These are phyloP conservation scores for Ustilago curta DNA, from an alignment of 1,284 basidiomycete species.

Conservation along the genomic window DNA sequence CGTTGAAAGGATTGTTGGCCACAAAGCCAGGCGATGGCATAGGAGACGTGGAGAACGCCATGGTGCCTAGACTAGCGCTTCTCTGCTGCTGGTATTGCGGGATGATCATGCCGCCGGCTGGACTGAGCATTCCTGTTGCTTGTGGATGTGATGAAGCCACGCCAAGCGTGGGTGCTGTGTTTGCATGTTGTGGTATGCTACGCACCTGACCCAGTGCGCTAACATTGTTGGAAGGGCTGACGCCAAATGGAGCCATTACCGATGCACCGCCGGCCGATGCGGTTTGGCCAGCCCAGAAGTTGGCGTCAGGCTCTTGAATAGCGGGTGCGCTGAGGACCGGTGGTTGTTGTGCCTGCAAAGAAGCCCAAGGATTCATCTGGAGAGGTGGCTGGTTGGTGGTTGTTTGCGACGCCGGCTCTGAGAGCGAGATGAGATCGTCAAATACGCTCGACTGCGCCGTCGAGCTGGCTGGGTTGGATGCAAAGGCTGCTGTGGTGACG, in stretches of 20 bases:
- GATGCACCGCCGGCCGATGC: conserved; percentile 3
- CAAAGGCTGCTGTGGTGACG: conserved; percentile 1
- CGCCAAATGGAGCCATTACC: conserved; percentile 16
- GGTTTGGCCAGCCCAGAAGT: conserved; percentile 34
- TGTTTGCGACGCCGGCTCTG: conserved; percentile 14
- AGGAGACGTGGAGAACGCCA: conserved; percentile 45
- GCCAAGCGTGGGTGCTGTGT: conserved; percentile 18
- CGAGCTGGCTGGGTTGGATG: conserved; percentile 15
- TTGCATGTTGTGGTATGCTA: conserved; percentile 29
- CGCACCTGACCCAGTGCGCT: conserved; percentile 15
- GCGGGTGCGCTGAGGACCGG: conserved; percentile 42
- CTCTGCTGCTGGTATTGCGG: conserved; percentile 42
- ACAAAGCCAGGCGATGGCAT: conserved; percentile 25
- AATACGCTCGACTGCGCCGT: conserved; percentile 49
- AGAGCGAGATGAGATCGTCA: conserved; percentile 52
- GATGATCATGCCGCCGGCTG: conserved; percentile 25
- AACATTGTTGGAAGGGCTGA: conserved; percentile 23
- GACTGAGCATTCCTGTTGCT: conserved; percentile 31
- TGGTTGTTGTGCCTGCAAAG: conserved; percentile 47
- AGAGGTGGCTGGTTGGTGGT: conserved; percentile 35
- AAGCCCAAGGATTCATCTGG: conserved; percentile 55
- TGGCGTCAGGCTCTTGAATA: conserved; percentile 36
- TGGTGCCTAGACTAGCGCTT: conserved; percentile 40
- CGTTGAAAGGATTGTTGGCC: conserved; percentile 36
- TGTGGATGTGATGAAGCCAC: conserved; percentile 10